Percentiles rank a stretch among this genome's conserved stretches.
phyloP scores from a whole-genome alignment of 164 flowering plant genomes.

The Piper longum region DNA sequence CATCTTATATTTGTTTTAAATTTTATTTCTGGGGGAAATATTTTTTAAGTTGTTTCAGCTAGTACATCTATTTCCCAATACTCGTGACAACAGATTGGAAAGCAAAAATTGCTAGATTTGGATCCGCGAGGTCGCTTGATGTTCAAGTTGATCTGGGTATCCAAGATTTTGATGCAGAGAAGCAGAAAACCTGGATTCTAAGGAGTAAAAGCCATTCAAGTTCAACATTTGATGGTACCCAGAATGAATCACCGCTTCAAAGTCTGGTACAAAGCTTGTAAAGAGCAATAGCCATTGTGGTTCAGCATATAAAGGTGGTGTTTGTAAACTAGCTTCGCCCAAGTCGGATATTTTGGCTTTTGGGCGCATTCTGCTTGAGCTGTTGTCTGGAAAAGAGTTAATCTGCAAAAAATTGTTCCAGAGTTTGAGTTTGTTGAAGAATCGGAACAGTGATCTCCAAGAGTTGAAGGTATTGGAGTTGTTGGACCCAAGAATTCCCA shows the following conservation, averaged over 20 bases:
- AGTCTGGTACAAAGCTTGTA: no score
- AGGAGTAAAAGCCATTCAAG: background rate
- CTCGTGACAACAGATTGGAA: constrained; percentile 38
- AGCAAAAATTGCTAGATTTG: constrained; percentile 41
- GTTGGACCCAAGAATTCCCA: constrained; percentile 29
- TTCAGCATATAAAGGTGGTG: no score
- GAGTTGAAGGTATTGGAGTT: constrained; percentile 34
- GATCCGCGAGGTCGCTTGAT: constrained; percentile 15
- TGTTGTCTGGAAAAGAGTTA: constrained; percentile 39
- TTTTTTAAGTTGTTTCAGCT: no score
- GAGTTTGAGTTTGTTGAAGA: constrained; percentile 20
- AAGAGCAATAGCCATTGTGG: no score
- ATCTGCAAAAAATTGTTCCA: constrained; percentile 12
- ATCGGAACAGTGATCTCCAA: constrained; percentile 17
- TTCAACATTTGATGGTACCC: background rate
- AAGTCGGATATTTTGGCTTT: constrained; percentile 51
- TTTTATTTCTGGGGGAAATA: no score
- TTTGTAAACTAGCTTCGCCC: constrained; percentile 19
- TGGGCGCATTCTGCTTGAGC: constrained; percentile 55
- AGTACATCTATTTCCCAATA: no score
- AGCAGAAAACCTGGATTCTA: constrained; percentile 4
- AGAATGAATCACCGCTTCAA: no score
- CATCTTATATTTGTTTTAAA: no score
- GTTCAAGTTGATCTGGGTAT: constrained; percentile 6
- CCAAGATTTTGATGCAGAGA: background rate